Evolutionary conservation across 2,329 filamentous ascomycete species (phyloP).

Genomic region (Aureobasidium vineae): DNA sequence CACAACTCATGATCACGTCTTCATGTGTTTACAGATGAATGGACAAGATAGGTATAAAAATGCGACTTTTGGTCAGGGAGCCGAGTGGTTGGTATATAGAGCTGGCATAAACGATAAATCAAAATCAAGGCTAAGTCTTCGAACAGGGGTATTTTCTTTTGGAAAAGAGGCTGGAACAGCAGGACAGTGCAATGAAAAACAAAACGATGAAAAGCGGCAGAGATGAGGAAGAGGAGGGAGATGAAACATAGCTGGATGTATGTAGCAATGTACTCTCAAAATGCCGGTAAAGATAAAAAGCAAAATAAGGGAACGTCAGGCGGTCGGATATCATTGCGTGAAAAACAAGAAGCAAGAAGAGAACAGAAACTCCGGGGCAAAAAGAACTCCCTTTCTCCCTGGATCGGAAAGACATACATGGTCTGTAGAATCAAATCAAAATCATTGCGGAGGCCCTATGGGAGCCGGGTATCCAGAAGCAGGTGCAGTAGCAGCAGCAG

Average conservation of each 20-base stretch:
- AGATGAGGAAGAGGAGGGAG: conserved; percentile 8
- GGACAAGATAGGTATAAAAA: background rate
- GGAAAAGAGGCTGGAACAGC: conserved; percentile 21
- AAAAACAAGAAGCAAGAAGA: conserved; percentile 19
- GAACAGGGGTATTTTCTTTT: conserved; percentile 21
- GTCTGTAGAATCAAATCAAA: conserved; percentile 27
- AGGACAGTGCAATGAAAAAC: conserved; percentile 24
- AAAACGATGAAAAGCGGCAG: conserved; percentile 27
- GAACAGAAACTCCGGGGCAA: conserved; percentile 7
- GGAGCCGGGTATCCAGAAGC: conserved; percentile 43
- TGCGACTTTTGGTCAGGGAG: conserved; percentile 19
- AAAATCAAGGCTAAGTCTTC: conserved; percentile 23
- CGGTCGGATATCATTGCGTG: conserved; percentile 24
- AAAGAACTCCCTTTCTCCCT: conserved; percentile 6
- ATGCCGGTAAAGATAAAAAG: conserved; percentile 5
- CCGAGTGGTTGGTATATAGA: conserved; percentile 24
- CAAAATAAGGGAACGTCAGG: conserved; percentile 24
- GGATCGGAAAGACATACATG: conserved; percentile 18
- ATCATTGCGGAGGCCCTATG: conserved; percentile 42
- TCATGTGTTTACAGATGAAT: background rate
- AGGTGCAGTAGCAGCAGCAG: conserved; percentile 29
- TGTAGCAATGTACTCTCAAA: conserved; percentile 23
- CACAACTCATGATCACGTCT: background rate
- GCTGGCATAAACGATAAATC: conserved; percentile 21
- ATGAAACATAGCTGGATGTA: conserved; percentile 2